Conservation (phyloP, 768 basidiomycete species). For the Epithele typhae region DNA sequence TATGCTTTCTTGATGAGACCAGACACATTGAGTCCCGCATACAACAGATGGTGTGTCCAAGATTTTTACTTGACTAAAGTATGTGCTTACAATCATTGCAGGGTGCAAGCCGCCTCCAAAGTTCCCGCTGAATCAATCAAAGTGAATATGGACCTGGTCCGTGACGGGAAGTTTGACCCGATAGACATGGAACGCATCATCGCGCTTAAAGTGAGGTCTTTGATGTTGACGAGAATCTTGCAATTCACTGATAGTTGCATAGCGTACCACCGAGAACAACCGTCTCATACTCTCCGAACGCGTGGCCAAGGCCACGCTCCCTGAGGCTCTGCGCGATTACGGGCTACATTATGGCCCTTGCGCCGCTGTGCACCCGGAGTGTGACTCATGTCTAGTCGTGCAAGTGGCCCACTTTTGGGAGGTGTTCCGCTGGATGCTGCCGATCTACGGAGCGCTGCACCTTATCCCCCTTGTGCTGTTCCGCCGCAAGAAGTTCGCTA, state of each 20-base stretch:
- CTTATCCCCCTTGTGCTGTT: slow-evolving; percentile 84
- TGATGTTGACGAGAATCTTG: too few species aligned
- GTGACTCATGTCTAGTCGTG: slow-evolving; percentile 54
- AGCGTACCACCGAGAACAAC: slow-evolving; percentile 56
- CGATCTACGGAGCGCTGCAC: slow-evolving; percentile 86
- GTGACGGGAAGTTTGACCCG: slow-evolving; percentile 51
- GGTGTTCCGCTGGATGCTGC: slow-evolving; percentile 82
- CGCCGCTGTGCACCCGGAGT: slow-evolving; percentile 73
- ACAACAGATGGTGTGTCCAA: slow-evolving; percentile 58
- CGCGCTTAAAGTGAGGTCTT: slow-evolving; percentile 33
- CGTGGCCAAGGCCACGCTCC: slow-evolving; percentile 33
- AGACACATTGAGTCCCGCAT: slow-evolving; percentile 79
- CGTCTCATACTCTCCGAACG: slow-evolving; percentile 42
- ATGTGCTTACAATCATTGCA: slow-evolving; percentile 31
- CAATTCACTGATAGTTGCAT: too few species aligned
- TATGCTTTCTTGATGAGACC: slow-evolving; percentile 75
- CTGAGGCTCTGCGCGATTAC: slow-evolving; percentile 29
- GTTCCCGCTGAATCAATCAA: slow-evolving; percentile 53
- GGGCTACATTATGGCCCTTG: slow-evolving; percentile 58
- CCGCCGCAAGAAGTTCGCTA: slow-evolving; percentile 60
- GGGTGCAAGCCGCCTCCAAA: slow-evolving; percentile 70
- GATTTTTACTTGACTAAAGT: not conserved
- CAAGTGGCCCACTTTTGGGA: slow-evolving; percentile 69
- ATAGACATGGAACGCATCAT: slow-evolving; percentile 54
- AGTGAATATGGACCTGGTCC: slow-evolving; percentile 59